A percentile compares a stretch with the other conserved stretches of the same genome.
Evolutionary conservation across 306 rosid genomes (phyloP).

Genomic region (Casuarina glauca): DNA sequence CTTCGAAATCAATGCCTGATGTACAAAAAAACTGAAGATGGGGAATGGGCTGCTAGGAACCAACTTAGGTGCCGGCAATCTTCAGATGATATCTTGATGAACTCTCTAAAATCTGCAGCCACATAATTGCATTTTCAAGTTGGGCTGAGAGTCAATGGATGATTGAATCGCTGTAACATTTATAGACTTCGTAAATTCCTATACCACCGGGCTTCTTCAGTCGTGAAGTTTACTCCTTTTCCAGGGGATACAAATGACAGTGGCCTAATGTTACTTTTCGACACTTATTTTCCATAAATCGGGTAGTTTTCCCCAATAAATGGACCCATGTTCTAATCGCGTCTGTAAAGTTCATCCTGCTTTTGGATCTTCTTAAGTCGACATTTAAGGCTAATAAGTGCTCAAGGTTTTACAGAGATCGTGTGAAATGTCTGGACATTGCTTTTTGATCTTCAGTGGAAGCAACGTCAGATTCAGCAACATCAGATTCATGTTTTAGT

Average conservation of each 20-base stretch:
- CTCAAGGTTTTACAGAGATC: too few relatives aligned
- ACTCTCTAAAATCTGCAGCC: background rate
- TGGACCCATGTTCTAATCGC: too few relatives aligned
- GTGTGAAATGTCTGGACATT: too few relatives aligned
- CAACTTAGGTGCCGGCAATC: background rate
- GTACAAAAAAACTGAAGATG: background rate
- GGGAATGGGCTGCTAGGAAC: background rate
- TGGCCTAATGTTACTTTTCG: background rate
- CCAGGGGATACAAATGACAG: background rate
- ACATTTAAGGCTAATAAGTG: too few relatives aligned
- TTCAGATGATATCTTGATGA: background rate
- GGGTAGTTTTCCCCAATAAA: too few relatives aligned
- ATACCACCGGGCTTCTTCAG: background rate
- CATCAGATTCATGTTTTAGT: too few relatives aligned
- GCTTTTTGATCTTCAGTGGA: too few relatives aligned
- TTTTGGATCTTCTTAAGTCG: too few relatives aligned
- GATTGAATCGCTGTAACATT: background rate
- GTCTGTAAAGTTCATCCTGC: too few relatives aligned
- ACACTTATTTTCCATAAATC: too few relatives aligned
- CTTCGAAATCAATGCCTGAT: background rate
- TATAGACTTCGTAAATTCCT: background rate
- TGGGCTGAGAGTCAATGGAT: background rate
- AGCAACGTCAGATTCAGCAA: too few relatives aligned
- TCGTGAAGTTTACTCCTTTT: background rate
- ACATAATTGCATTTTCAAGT: background rate